phyloP scores from a whole-genome alignment of 2,329 filamentous ascomycete species.

The Microcyclospora tardicrescens region DNA sequence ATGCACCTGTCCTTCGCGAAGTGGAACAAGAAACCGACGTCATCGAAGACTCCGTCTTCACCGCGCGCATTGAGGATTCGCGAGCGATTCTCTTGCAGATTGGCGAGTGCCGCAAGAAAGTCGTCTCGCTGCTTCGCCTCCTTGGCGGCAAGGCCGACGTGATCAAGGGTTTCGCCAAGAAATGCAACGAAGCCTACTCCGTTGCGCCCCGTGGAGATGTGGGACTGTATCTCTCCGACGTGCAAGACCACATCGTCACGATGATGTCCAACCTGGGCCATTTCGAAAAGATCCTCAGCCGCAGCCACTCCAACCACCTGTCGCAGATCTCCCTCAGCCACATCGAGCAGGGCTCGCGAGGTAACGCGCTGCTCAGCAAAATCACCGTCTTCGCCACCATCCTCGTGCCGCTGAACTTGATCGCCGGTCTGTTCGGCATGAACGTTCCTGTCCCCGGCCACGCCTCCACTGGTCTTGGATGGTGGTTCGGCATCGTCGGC shows the following conservation, averaged over 20 bases:
- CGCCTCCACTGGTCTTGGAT: slow-evolving; percentile 30
- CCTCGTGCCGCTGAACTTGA: slow-evolving; percentile 87
- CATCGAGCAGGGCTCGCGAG: slow-evolving; percentile 73
- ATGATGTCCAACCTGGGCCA: slow-evolving; percentile 96
- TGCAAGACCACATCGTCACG: slow-evolving; percentile 97
- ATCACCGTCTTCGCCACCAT: slow-evolving; percentile 91
- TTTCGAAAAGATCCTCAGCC: slow-evolving; percentile 93
- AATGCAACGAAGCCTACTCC: slow-evolving; percentile 94
- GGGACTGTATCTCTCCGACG: slow-evolving; percentile 89
- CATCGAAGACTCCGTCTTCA: slow-evolving; percentile 92
- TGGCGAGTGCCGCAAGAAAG: slow-evolving; percentile 82
- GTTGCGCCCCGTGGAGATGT: slow-evolving; percentile 94
- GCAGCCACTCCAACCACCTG: slow-evolving; percentile 90
- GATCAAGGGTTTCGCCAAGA: slow-evolving; percentile 92
- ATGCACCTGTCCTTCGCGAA: slow-evolving; percentile 75
- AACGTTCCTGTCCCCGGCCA: slow-evolving; percentile 64
- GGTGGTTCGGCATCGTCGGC: slow-evolving; percentile 50
- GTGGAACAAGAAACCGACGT: slow-evolving; percentile 80
- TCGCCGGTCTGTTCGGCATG: slow-evolving; percentile 75
- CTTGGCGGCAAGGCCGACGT: slow-evolving; percentile 97
- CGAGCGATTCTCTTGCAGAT: slow-evolving; percentile 77
- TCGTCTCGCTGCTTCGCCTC: slow-evolving; percentile 83
- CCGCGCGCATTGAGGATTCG: slow-evolving; percentile 81
- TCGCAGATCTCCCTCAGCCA: slow-evolving; percentile 89
- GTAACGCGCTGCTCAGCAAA: slow-evolving; percentile 83